Evolutionary conservation across 2,329 filamentous ascomycete species (phyloP).

Genomic region (Nectriaceae sp.): DNA sequence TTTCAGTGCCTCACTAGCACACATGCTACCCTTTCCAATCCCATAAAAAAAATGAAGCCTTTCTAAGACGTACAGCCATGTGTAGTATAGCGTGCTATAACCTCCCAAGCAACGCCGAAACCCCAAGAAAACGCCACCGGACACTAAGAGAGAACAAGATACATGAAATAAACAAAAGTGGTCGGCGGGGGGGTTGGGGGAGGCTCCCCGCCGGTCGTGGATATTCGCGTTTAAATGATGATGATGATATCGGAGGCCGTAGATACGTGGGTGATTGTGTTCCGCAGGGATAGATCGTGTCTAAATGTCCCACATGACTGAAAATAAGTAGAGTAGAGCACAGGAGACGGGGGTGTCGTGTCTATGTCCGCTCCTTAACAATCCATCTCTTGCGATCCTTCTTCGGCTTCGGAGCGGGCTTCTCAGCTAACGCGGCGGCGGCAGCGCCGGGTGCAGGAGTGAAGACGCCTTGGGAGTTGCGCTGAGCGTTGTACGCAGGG

Average conservation of each 20-base stretch:
- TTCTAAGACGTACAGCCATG: neutral
- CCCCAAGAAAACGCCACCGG: conserved; percentile 21
- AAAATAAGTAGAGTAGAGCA: neutral
- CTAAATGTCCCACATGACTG: neutral
- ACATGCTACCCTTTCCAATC: neutral
- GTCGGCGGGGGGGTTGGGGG: neutral
- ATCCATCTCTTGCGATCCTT: conserved; percentile 50
- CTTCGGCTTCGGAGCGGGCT: conserved; percentile 39
- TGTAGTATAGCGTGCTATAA: neutral
- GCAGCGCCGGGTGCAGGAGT: conserved; percentile 17
- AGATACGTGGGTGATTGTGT: neutral
- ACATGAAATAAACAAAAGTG: conserved; percentile 1
- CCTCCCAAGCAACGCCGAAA: conserved; percentile 22
- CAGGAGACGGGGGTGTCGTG: neutral
- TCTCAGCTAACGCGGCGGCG: conserved; percentile 17
- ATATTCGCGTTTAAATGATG: neutral
- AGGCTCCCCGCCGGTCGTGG: too few species aligned
- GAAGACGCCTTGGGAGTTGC: conserved; percentile 26
- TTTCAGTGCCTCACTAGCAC: too few species aligned
- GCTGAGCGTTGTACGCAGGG: conserved; percentile 27
- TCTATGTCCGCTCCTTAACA: conserved; percentile 44
- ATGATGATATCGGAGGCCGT: neutral
- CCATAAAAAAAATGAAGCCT: too few species aligned
- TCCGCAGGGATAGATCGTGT: conserved; percentile 2
- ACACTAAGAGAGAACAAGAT: conserved; percentile 4